Evolutionary conservation across 352 stramenopile species (phyloP), one percentile per base, ranked within the genome.

Genomic region (Lagenidium giganteum): DNA sequence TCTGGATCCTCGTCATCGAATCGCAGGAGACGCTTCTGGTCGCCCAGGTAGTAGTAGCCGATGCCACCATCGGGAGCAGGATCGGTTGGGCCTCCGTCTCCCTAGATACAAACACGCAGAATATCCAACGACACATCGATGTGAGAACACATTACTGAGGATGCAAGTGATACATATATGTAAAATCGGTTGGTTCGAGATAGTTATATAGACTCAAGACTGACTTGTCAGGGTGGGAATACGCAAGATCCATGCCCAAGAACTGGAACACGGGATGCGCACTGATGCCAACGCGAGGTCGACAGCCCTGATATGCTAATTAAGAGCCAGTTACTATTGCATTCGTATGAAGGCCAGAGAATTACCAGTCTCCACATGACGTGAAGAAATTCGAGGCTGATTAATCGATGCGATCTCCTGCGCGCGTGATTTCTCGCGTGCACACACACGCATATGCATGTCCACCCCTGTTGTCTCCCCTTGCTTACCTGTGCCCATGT

Each of bases 311-410:
- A 71, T 63, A 83, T 79, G 79, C 76, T 89, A 92, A 92, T 91
- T 79, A 85, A 70, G 73, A 89, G 67, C 61, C 77, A 76, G 68
- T 70, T 80, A 21, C 59, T 92, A 30, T 92, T 66, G 79, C 79
- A 92, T 86, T 41, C 73, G 72, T 87, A 92, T 92, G 79, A 92
- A 92, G 76, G 79, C 79, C 79, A 86, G 49, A 70, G 87, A 75
- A 83, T 87, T 74, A 89, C 60, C 23, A 50, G 38, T 18, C 35
- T 47, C 59, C 43, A 38, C 55, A 20, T 34, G 38, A 41, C 16
- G 40, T 46, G 52, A 47, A 28, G 35, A 42, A 74, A 87, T 81
- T 74, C 82, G 61, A 80, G 79, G 79, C 79, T 92, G 79, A 92
- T 92, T 89, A 92, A 89, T 92, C 73, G 79, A 86, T 92, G 79